Base-by-base conservation (phyloP, 495 filamentous ascomycete genomes). In the Pseudevernia furfuracea region DNA sequence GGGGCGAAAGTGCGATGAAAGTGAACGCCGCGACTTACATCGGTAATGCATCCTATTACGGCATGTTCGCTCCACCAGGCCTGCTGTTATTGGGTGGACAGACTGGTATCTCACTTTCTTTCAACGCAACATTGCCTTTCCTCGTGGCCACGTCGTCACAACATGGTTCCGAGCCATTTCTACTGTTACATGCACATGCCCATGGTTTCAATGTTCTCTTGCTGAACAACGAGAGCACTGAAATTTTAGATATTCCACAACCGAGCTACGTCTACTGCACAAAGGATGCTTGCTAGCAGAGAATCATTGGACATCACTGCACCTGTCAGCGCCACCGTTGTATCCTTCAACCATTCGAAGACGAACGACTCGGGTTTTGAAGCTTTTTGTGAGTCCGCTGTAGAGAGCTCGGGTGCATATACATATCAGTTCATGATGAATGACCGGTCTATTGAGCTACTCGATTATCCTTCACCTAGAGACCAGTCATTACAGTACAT, bases 401-500 rank as follows among this genome's bases (percentile, higher is more conserved):
- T n/a, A 60, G 53, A 11, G 1, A 67, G 60, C 39, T 67, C 49
- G 6, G 65, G 65, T 30, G 55, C 53, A 25, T 63, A 63, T 39
- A 59, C 55, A 46, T 58, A 61, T 41, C 19, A 36, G 23, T 57
- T 38, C 30, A 43, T 53, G 65, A 48, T 61, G 52, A 63, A 67
- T 43, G 19, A n/a, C 5, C 64, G 56, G 23, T 57, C 57, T 14
- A 21, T 67, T 12, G 61, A 46, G 6, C 34, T 67, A n/a, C 52
- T 57, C 57, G 30, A 59, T 60, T 61, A 67, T 11, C 2, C 60
- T n/a, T n/a, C n/a, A n/a, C n/a, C n/a, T n/a, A n/a, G n/a, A n/a
- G 60, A 67, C n/a, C 65, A 67, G 49, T 64, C 65, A 11, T 23
- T 67, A 19, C 65, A 67, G 44, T 67, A 67, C 36, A 63, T 67